Evolutionary conservation across 306 rosid species (phyloP).

Genomic region (Sophora flavescens): DNA sequence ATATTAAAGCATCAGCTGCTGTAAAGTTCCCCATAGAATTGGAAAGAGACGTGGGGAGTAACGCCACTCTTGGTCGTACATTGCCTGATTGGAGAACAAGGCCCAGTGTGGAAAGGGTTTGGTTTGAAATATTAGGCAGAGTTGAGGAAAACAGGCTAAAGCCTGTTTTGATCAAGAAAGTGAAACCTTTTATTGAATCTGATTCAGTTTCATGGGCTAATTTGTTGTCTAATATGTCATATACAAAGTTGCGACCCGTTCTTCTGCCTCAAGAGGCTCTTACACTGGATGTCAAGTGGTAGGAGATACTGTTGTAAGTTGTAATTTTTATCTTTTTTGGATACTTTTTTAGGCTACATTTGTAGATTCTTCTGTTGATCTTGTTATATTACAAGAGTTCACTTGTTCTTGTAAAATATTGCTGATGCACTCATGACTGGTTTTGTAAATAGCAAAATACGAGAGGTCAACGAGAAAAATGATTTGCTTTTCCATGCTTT

Average conservation of each 20-base stretch:
- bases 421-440: conserved; percentile 32
- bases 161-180: conserved; percentile 64
- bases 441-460: conserved; percentile 61
- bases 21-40: conserved; percentile 72
- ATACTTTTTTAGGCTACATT: conserved; percentile 30
- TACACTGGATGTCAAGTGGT: conserved; percentile 92
- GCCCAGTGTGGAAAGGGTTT: conserved; percentile 61
- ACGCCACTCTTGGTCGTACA: conserved; percentile 33
- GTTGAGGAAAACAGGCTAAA: conserved; percentile 62
- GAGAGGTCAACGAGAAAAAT: conserved; percentile 16
- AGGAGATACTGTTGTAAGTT: conserved; percentile 55
- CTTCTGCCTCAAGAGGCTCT: conserved; percentile 85
- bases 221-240: conserved; percentile 82
- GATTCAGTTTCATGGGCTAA: conserved; percentile 78
- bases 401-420: conserved; percentile 45
- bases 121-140: conserved; percentile 74
- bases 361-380: conserved; percentile 39
- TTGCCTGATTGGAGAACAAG: conserved; percentile 82
- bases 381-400: conserved; percentile 40
- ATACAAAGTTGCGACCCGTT: conserved; percentile 69
- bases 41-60: conserved; percentile 60
- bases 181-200: conserved; percentile 63
- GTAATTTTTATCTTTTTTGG: conserved; percentile 32
- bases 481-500: conserved; percentile 38
- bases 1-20: conserved; percentile 66